Evolutionary conservation across 768 basidiomycete genomes (phyloP).

Genomic region (Mycena galopus): DNA sequence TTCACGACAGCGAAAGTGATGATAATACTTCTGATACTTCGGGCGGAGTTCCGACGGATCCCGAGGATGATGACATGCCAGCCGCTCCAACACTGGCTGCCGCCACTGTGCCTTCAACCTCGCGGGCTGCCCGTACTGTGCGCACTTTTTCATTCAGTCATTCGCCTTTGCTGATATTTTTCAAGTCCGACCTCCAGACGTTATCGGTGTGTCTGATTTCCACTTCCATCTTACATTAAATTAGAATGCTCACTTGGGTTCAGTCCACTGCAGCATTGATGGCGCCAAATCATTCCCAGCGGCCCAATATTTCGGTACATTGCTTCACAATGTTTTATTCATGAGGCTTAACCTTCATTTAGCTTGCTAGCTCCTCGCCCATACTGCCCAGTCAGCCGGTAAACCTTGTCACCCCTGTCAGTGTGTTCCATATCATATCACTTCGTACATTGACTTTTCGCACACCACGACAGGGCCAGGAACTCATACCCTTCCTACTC

Average conservation of each 20-base stretch:
- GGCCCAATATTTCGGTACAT: background rate
- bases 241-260: background rate
- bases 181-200: background rate
- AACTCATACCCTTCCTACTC: too few relatives aligned
- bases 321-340: too few relatives aligned
- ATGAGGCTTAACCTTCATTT: too few relatives aligned
- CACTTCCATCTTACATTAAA: background rate
- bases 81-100: background rate
- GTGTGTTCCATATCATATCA: too few relatives aligned
- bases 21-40: background rate
- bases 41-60: background rate
- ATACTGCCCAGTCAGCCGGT: too few relatives aligned
- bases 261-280: background rate
- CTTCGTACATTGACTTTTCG: too few relatives aligned
- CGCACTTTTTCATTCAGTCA: background rate
- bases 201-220: background rate
- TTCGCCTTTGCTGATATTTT: background rate
- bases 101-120: background rate
- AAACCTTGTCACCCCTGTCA: too few relatives aligned
- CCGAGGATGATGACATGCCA: conserved; percentile 6
- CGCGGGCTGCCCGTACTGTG: background rate
- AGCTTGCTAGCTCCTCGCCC: too few relatives aligned
- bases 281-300: background rate
- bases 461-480: too few relatives aligned
- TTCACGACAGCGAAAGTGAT: background rate